Percentiles rank a stretch among this genome's conserved stretches.
These are phyloP conservation scores for Boehmeria nivea DNA, from an alignment of 306 rosid genomes.

Conservation along the genomic window DNA sequence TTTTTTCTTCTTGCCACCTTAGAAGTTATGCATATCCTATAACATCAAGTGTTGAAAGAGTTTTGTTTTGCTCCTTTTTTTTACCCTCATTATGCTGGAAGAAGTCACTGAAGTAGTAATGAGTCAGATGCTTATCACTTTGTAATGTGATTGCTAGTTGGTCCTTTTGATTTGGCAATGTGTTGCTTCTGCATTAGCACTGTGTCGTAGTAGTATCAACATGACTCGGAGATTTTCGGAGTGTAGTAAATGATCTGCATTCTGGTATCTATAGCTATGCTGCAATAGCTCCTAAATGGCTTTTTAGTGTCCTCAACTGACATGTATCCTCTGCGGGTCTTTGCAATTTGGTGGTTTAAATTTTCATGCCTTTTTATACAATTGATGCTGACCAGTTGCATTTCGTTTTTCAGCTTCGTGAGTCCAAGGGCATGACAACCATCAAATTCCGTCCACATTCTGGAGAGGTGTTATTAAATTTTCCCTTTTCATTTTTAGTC, in stretches of 20 bases:
- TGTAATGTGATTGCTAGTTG: not conserved
- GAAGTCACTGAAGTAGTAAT: not conserved
- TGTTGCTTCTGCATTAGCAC: too few relatives aligned
- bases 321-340: too few relatives aligned
- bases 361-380: too few relatives aligned
- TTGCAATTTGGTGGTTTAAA: too few relatives aligned
- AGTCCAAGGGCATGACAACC: conserved; percentile 90
- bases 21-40: too few relatives aligned
- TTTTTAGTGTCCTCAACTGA: not conserved
- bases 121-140: conserved; percentile 14
- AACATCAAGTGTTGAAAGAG: not conserved
- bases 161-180: conserved; percentile 2
- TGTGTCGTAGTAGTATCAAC: too few relatives aligned
- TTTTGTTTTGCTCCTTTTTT: not conserved
- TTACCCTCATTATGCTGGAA: not conserved
- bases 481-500: conserved; percentile 5
- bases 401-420: conserved; percentile 81
- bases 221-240: too few relatives aligned
- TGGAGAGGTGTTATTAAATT: conserved; percentile 68
- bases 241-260: not conserved
- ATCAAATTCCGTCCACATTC: conserved; percentile 97
- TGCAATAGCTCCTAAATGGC: not conserved
- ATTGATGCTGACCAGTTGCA: conserved; percentile 19
- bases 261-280: not conserved
- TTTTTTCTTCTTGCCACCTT: too few relatives aligned